Base-by-base conservation (phyloP, 148 eudicot species). In the Diospyros lotus region DNA sequence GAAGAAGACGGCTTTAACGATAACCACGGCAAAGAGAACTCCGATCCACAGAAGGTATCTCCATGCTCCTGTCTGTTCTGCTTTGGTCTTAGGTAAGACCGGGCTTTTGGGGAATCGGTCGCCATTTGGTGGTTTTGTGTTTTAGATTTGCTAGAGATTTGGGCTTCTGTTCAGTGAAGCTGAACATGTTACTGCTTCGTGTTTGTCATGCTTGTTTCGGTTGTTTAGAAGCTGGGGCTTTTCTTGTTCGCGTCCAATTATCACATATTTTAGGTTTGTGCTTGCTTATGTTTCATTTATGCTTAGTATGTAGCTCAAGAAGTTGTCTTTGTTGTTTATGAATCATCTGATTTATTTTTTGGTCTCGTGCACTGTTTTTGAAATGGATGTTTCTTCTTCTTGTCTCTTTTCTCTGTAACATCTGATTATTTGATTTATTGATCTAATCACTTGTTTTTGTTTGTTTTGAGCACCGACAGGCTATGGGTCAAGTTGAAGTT, bases 401-500 rank as follows among this genome's bases (percentile, higher is more conserved):
- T 28, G 28, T 28, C 28, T 28, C 28, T 28, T 28, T 28, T 28
- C 58, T 46, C 10, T 59, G 42, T 17, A 43, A 44, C 41, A 14
- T 54, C 8, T 63, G 1, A 18, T 11, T 9, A 3, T 54, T 54
- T 50, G 17, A 43, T 11, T 44, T n/a, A 6, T n/a, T 17, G 46
- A 17, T 51, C 13, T 68, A 39, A 68, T 66, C 4, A 45, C 72
- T 7, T 44, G 64, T 39, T 61, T 13, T 68, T 42, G 52, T 9
- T 15, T 61, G 61, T 58, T 45, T 9, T 52, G 48, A 5, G 41
- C 46, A 46, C 54, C 11, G 46, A 18, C 79, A 94, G 98, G 84
- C 60, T 63, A 48, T 84, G 68, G 91, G 80, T 77, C 84, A 79
- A 38, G 89, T 91, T 72, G 97, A 90, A 84, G 76, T 91, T 15